phyloP scores from a whole-genome alignment of 495 filamentous ascomycete species.

The Corynascus novoguineensis region DNA sequence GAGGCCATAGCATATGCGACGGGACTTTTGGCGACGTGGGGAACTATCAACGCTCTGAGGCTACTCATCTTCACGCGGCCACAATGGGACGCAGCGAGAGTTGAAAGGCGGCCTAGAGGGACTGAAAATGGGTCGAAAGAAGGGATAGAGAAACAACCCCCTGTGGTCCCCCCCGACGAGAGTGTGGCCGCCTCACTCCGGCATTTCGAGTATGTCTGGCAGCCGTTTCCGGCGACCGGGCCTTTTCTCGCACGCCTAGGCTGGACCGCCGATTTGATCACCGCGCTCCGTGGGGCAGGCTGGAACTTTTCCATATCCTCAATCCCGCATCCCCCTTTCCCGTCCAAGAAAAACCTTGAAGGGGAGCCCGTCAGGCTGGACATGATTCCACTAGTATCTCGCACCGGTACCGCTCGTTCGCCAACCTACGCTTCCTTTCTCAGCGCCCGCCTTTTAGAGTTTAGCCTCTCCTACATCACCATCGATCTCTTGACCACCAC shows the following conservation, averaged over 20 bases:
- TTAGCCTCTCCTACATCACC: slow-evolving; percentile 53
- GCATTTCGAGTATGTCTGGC: slow-evolving; percentile 57
- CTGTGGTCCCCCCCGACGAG: slow-evolving; percentile 25
- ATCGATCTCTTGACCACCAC: slow-evolving; percentile 62
- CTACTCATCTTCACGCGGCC: slow-evolving; percentile 60
- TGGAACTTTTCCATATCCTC: slow-evolving; percentile 56
- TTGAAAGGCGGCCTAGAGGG: slow-evolving; percentile 43
- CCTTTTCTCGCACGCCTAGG: slow-evolving; percentile 57
- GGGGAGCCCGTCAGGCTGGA: slow-evolving; percentile 8
- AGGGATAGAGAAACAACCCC: slow-evolving; percentile 17
- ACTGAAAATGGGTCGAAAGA: neutral
- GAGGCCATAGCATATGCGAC: slow-evolving; percentile 61
- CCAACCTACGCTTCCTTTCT: slow-evolving; percentile 44
- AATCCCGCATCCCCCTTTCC: slow-evolving; percentile 15
- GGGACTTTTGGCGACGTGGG: slow-evolving; percentile 62
- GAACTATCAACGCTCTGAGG: slow-evolving; percentile 56
- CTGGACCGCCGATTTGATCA: slow-evolving; percentile 65
- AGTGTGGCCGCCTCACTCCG: slow-evolving; percentile 17
- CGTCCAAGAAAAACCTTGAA: neutral
- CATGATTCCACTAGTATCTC: slow-evolving; percentile 20
- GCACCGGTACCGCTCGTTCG: slow-evolving; percentile 32
- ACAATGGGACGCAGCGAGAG: slow-evolving; percentile 61
- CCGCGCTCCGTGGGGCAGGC: slow-evolving; percentile 64
- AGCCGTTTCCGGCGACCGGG: slow-evolving; percentile 57
- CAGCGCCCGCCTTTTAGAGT: slow-evolving; percentile 38